Percentiles rank a stretch among this genome's conserved stretches.
phyloP scores from a whole-genome alignment of 2,329 filamentous ascomycete species.

The Alternaria sp. region DNA sequence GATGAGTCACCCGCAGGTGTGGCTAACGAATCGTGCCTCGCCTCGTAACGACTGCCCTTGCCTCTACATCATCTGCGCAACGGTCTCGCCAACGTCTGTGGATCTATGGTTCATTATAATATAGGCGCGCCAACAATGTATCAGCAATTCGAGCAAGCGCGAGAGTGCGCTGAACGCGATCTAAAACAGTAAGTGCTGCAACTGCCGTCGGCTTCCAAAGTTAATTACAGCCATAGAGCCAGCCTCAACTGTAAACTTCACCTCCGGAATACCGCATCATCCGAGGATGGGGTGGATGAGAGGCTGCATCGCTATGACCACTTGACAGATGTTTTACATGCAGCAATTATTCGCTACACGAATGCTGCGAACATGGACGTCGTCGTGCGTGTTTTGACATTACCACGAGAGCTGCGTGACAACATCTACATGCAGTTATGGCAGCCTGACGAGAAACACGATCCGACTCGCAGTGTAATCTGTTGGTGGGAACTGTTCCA shows the following conservation, averaged over 20 bases:
- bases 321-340: conserved; percentile 1
- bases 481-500: conserved; percentile 11
- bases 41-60: not conserved
- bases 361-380: conserved; percentile 2
- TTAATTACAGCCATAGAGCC: not conserved
- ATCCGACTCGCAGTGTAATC: conserved; percentile 1
- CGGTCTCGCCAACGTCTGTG: not conserved
- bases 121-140: not conserved
- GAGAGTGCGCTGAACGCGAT: not conserved
- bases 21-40: not conserved
- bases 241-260: not conserved
- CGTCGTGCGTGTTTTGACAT: not conserved
- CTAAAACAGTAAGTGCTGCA: not conserved
- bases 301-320: not conserved
- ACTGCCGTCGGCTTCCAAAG: not conserved
- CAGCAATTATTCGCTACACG: not conserved
- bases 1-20: not conserved
- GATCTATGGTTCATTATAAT: not conserved
- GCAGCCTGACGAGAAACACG: not conserved
- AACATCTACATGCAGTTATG: conserved; percentile 8
- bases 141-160: not conserved
- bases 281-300: not conserved
- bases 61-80: not conserved
- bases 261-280: not conserved
- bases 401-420: conserved; percentile 13